A percentile compares a stretch with the other conserved stretches of the same genome.
Evolutionary conservation across 805 yeast genomes (phyloP).

Genomic region (Ogataea methylovora): DNA sequence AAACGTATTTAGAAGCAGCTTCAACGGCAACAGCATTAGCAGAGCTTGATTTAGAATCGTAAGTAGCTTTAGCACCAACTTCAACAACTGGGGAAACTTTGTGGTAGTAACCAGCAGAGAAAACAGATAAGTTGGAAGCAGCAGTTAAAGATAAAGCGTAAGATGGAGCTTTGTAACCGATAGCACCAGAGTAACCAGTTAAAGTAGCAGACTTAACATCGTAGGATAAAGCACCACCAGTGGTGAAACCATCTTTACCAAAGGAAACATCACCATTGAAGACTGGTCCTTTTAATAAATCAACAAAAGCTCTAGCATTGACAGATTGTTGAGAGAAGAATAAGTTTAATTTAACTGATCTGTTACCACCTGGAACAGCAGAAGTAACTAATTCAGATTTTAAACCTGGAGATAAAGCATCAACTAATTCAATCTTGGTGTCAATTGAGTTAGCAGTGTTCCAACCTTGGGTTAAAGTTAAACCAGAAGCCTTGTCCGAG

Average conservation of each 20-base stretch:
- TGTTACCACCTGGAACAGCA: conserved; percentile 77
- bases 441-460: conserved; percentile 85
- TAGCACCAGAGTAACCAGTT: conserved; percentile 88
- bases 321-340: conserved; percentile 89
- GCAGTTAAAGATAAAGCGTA: conserved; percentile 84
- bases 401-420: conserved; percentile 90
- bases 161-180: conserved; percentile 85
- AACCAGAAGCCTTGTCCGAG: conserved; percentile 86
- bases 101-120: conserved; percentile 96
- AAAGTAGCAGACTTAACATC: conserved; percentile 90
- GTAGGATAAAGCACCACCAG: conserved; percentile 96
- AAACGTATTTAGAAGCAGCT: conserved; percentile 89
- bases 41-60: conserved; percentile 71
- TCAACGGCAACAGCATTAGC: conserved; percentile 82
- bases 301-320: conserved; percentile 91
- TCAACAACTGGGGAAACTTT: conserved; percentile 84
- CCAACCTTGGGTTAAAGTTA: conserved; percentile 97
- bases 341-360: conserved; percentile 84
- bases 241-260: conserved; percentile 93
- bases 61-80: conserved; percentile 97
- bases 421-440: conserved; percentile 89
- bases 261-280: conserved; percentile 93
- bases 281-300: conserved; percentile 89
- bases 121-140: conserved; percentile 77
- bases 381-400: conserved; percentile 87